Evolutionary conservation across 257 asterid genomes (phyloP), one percentile per base, ranked within the genome.

Genomic region (Lycium ferocissimum): DNA sequence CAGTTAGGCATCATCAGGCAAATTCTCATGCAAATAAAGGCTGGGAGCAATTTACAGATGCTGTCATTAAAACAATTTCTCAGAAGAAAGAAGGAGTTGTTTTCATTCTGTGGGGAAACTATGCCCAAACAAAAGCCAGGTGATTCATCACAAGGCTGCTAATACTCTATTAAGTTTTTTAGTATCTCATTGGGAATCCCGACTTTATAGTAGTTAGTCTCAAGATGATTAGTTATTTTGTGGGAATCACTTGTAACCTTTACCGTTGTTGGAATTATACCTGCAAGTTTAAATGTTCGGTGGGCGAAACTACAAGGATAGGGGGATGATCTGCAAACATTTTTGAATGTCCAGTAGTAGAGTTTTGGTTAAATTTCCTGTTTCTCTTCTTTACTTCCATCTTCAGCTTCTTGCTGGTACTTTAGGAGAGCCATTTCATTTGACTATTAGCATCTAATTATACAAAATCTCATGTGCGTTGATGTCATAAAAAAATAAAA

Each of bases 11-110:
- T 71, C 96, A 93, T 82, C 95, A 95, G 86, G 98, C 99, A 72
- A 97, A 94, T 90, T 95, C 95, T 82, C 99, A 97, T 91, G 96
- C 99, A 83, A 94, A 91, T 79, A 97, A 90, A 83, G 99, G 99
- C 53, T 97, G 99, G 99, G 99, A 97, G 88, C 96, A 91, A 87
- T 95, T 97, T 88, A 97, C 99, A 71, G 99, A 97, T 92, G 92
- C 98, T 84, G 95, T 95, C 54, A 97, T 97, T 71, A 88, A 86
- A 88, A 88, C 97, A 89, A 92, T 95, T 86, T 97, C 99, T 56
- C 91, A 84, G 89, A 91, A 90, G 89, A 92, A 89, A 90, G 89
- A 58, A 61, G 99, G 99, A 86, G 97, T 97, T 83, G 95, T 97
- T 84, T 97, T 97, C 88, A 92, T 97, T 83, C 98, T 97, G 81